These are phyloP conservation scores for Fraxinus angustifolia DNA, from an alignment of 305 asterid species.

Conservation along the genomic window DNA sequence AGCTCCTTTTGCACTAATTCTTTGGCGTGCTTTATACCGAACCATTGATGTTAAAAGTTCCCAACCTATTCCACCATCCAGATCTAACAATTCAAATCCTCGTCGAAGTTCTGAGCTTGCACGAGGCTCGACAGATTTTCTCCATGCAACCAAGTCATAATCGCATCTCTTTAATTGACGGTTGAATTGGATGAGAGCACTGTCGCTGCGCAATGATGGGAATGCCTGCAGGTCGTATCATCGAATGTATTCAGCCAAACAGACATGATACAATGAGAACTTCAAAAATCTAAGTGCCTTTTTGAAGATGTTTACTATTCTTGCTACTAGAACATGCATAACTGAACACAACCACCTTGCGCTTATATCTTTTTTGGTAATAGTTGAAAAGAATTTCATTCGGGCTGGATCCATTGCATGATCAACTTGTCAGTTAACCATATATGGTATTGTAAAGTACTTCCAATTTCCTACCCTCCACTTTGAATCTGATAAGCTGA, in stretches of 20 bases:
- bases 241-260: background rate
- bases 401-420: background rate
- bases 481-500: background rate
- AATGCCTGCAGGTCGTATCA: conserved; percentile 53
- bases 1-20: conserved; percentile 81
- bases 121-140: conserved; percentile 68
- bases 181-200: conserved; percentile 76
- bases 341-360: background rate
- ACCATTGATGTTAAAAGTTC: conserved; percentile 86
- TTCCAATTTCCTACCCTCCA: background rate
- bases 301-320: background rate
- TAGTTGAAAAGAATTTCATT: background rate
- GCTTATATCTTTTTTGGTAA: background rate
- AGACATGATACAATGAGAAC: background rate
- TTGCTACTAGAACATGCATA: background rate
- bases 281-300: background rate
- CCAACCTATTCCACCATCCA: conserved; percentile 93
- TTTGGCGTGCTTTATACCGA: conserved; percentile 82
- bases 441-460: background rate
- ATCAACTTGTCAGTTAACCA: background rate
- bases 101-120: conserved; percentile 74
- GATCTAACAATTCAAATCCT: conserved; percentile 78
- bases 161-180: conserved; percentile 86
- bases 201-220: conserved; percentile 69
- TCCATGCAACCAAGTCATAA: conserved; percentile 69